Evolutionary conservation across 495 filamentous ascomycete species (phyloP).

Genomic region (Xylaria grammica): DNA sequence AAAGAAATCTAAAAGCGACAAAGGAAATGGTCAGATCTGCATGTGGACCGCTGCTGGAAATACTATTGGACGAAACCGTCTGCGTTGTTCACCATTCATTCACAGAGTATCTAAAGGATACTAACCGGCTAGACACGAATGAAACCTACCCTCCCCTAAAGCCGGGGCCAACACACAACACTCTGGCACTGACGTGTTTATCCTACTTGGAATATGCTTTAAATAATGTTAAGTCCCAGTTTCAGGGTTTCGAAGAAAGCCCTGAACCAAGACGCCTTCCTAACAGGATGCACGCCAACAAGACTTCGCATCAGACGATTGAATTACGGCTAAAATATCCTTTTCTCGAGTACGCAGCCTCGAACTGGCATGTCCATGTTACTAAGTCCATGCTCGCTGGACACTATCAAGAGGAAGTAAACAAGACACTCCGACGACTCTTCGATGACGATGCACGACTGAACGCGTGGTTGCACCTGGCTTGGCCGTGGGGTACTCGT

Average conservation of each 20-base stretch:
- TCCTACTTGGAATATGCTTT: conserved; percentile 29
- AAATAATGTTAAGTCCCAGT: not conserved
- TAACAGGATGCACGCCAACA: not conserved
- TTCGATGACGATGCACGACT: not conserved
- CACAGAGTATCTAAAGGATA: conserved; percentile 52
- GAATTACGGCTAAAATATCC: conserved; percentile 17
- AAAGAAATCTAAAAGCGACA: conserved; percentile 24
- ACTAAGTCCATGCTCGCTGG: conserved; percentile 21
- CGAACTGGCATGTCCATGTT: conserved; percentile 33
- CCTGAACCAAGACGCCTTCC: not conserved
- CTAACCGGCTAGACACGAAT: conserved; percentile 12
- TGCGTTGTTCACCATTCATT: conserved; percentile 61
- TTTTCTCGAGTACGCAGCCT: conserved; percentile 31
- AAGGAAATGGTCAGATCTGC: conserved; percentile 35
- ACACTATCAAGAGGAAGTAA: conserved; percentile 1
- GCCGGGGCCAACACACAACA: conserved; percentile 34
- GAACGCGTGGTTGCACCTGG: not conserved
- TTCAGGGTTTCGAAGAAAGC: not conserved
- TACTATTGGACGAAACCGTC: conserved; percentile 55
- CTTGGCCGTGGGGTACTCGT: not conserved
- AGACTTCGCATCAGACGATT: too few species aligned
- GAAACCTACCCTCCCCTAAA: conserved; percentile 37
- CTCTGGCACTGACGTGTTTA: conserved; percentile 29
- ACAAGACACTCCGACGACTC: not conserved
- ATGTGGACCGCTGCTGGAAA: conserved; percentile 58